Evolutionary conservation across 1,139 yeast species (phyloP), one percentile per base, ranked within the genome.

Genomic region (Protomyces pachydermus): DNA sequence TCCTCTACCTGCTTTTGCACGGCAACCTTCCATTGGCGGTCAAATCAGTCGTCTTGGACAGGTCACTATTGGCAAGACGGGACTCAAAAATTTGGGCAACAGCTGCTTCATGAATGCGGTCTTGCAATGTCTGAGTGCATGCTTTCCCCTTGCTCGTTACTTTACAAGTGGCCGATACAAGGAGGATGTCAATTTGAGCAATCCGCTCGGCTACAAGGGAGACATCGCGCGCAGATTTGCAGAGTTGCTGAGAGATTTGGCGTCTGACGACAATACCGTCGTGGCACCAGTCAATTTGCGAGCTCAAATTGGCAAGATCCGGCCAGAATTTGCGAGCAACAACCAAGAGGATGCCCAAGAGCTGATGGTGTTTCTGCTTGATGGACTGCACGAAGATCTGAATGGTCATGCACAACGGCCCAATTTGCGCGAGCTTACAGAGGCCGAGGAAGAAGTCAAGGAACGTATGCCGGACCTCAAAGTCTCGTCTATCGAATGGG

Each of bases 341-440:
- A 91, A 89, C 64, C 98, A 93, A 74, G 98, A 93, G 73, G 98
- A 93, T 74, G 89, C 96, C 69, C 91, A 91, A 66, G 98, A 93
- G 73, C 91, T 91, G 72, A 79, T 93, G 68, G 89, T 88, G 63
- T 91, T 90, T 71, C 72, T 93, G 18, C 78, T 93, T 56, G 98
- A 91, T 74, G 86, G 91, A 0, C 76, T 93, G 39, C 98, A 93
- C 73, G 96, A 90, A 72, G 98, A 93, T 72, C 78, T 93, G 67
- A 89, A 89, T 71, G 86, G 85, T 69, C 82, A 84, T 75, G 86
- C 86, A 18, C 81, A 79, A 51, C 78, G 78, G 60, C 80, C 82
- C 2, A 79, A 84, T 34, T 72, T 80, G 70, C 85, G 80, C 69
- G 83, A 80, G 60, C 78, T 91, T 50, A 86, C 93, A 0, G 84